Percentiles rank a stretch among this genome's conserved stretches.
These are phyloP conservation scores for Coelastrella sp. DNA, from an alignment of 139 green algal genomes.

Conservation along the genomic window DNA sequence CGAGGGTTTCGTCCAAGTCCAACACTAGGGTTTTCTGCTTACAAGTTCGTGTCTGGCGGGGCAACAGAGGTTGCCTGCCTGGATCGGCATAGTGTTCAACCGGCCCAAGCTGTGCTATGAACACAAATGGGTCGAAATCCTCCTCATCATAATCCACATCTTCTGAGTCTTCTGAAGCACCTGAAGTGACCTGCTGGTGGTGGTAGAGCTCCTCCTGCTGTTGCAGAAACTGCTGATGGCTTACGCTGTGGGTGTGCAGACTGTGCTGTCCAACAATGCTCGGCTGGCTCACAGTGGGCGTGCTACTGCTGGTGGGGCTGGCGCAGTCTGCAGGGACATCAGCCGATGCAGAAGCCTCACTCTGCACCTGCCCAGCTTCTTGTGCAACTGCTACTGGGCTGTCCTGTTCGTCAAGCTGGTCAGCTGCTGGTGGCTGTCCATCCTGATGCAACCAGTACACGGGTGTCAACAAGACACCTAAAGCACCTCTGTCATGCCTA, in stretches of 20 bases:
- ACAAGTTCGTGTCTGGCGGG: slow-evolving; percentile 43
- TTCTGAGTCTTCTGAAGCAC: not conserved
- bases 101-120: slow-evolving; percentile 39
- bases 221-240: slow-evolving; percentile 22
- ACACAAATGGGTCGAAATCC: slow-evolving; percentile 41
- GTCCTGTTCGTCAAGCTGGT: not conserved
- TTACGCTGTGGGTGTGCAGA: not conserved
- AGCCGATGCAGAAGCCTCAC: slow-evolving; percentile 20
- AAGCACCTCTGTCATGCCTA: not conserved
- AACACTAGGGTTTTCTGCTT: slow-evolving; percentile 88
- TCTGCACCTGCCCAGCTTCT: slow-evolving; percentile 23
- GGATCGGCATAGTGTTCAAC: slow-evolving; percentile 18
- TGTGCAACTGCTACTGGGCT: not conserved
- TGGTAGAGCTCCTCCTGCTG: slow-evolving; percentile 36
- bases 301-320: slow-evolving; percentile 29
- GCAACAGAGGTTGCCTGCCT: slow-evolving; percentile 28
- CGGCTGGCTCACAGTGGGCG: slow-evolving; percentile 8
- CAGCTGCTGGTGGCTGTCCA: slow-evolving; percentile 8
- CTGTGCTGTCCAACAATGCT: slow-evolving; percentile 12
- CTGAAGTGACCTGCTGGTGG: slow-evolving; percentile 1
- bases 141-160: slow-evolving; percentile 48
- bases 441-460: slow-evolving; percentile 30
- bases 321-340: not conserved
- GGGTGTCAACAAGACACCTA: slow-evolving; percentile 30
- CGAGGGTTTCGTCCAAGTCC: slow-evolving; percentile 98